Percentiles rank a stretch among this genome's conserved stretches.
Evolutionary conservation across 1,284 basidiomycete genomes (phyloP).

Genomic region (Ustilago sp.): DNA sequence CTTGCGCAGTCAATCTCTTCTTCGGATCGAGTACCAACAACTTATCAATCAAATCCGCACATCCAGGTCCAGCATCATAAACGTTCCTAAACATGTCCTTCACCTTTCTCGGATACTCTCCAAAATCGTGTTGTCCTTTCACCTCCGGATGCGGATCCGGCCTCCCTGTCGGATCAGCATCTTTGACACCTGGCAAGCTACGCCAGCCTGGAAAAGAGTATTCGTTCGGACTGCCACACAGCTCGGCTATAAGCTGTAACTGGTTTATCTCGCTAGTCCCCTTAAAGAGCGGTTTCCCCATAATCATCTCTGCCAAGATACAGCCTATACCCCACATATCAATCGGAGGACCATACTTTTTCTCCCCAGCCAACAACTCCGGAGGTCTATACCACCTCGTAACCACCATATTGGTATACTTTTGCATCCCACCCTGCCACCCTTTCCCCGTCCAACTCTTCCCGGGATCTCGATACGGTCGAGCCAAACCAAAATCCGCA

Average conservation of each 20-base stretch:
- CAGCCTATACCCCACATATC: constrained; percentile 99
- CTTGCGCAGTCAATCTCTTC: constrained; percentile 61
- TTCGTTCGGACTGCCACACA: constrained; percentile 89
- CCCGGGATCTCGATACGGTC: constrained; percentile 71
- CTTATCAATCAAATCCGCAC: constrained; percentile 65
- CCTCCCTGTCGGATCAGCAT: constrained; percentile 63
- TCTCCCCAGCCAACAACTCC: constrained; percentile 88
- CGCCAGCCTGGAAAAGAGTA: constrained; percentile 82
- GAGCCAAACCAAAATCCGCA: constrained; percentile 95
- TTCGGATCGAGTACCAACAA: constrained; percentile 64
- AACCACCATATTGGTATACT: constrained; percentile 98
- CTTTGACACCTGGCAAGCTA: constrained; percentile 69
- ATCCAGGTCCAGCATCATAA: constrained; percentile 51
- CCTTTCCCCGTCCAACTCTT: constrained; percentile 57
- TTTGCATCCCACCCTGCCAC: constrained; percentile 55
- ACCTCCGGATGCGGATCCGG: constrained; percentile 55
- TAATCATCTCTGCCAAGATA: constrained; percentile 96
- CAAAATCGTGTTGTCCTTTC: constrained; percentile 61
- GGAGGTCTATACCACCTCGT: constrained; percentile 98
- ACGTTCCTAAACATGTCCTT: constrained; percentile 51
- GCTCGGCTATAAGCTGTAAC: constrained; percentile 84
- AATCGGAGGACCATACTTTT: constrained; percentile 89
- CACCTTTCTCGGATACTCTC: constrained; percentile 46
- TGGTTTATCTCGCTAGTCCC: constrained; percentile 91
- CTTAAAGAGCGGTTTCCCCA: constrained; percentile 84